phyloP scores from a whole-genome alignment of 2,329 filamentous ascomycete genomes.

The Aspergillus phoenicis region DNA sequence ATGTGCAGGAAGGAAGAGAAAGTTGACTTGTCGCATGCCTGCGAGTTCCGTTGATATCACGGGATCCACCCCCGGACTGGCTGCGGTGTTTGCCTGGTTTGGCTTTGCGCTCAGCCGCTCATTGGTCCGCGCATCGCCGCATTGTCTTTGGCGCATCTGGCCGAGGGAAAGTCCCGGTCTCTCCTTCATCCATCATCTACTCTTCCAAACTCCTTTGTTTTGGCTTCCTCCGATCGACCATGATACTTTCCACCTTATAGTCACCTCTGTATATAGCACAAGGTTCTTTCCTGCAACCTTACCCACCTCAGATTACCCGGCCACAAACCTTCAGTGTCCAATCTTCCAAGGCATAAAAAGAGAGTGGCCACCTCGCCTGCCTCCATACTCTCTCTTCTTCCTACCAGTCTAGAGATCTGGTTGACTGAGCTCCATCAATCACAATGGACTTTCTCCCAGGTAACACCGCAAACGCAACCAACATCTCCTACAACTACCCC shows the following conservation, averaged over 20 bases:
- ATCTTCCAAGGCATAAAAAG: not conserved
- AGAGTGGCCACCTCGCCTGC: not conserved
- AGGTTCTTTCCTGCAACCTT: not conserved
- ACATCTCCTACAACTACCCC: not conserved
- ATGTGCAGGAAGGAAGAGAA: not conserved
- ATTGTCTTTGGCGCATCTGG: not conserved
- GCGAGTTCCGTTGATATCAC: not conserved
- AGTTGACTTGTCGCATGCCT: not conserved
- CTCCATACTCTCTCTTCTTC: not conserved
- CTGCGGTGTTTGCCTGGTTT: not conserved
- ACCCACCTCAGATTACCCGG: not conserved
- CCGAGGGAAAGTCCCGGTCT: not conserved
- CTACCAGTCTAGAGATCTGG: not conserved
- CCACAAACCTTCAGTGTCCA: not conserved
- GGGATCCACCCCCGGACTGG: not conserved
- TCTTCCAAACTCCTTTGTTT: not conserved
- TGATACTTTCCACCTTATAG: not conserved
- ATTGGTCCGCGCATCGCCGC: not conserved
- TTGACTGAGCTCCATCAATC: not conserved
- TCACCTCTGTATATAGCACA: not conserved
- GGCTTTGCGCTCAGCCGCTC: not conserved
- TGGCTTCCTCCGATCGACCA: not conserved
- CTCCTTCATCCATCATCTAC: not conserved
- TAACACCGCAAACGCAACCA: constrained; percentile 1
- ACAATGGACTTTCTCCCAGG: constrained; percentile 23